Base-by-base conservation (phyloP, 2,329 filamentous ascomycete genomes). In the Penicillium hesseltinei region DNA sequence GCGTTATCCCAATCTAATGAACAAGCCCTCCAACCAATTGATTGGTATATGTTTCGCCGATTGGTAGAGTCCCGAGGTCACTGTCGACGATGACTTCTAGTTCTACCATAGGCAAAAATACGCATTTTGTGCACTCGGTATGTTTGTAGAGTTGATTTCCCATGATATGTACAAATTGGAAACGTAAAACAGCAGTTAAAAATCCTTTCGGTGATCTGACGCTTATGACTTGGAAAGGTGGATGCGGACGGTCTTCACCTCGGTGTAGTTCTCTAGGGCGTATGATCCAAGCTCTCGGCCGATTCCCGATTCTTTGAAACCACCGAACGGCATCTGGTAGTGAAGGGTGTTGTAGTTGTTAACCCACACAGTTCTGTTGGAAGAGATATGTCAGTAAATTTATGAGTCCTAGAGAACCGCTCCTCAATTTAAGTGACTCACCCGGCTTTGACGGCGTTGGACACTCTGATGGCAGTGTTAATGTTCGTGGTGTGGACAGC, bases 401-500 rank as follows among this genome's bases (percentile, higher is more conserved):
- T 13, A 13, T 33, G 11, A 1, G 5, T 15, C 31, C 8, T 7
- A 2, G 11, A 8, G 13, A 38, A 15, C 23, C n/a, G 4, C n/a
- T n/a, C 21, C 15, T 8, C 2, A 21, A 21, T 19, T 19, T 0
- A 79, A 72, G 80, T 82, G 61, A 84, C 68, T 65, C 38, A 68
- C 68, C 91, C 91, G 0, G 89, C 87, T 57, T 84, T 81, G 62
- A 92, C 80, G 39, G 80, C 80, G 67, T 90, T 88, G 33, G 88
- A 85, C 2, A 91, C 86, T 31, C 88, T 82, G 67, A 93, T 83
- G 66, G 90, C 89, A 0, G 88, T 91, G 82, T 89, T 91, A 66
- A 92, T 78, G 73, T 91, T 86, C 56, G 76, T 82, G n/a, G 90
- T 92, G 84, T 90, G 90, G 15, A 92, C 80, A 48, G 86, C 88